phyloP scores from a whole-genome alignment of 2,329 filamentous ascomycete species.

The Fusarium subglutinans region DNA sequence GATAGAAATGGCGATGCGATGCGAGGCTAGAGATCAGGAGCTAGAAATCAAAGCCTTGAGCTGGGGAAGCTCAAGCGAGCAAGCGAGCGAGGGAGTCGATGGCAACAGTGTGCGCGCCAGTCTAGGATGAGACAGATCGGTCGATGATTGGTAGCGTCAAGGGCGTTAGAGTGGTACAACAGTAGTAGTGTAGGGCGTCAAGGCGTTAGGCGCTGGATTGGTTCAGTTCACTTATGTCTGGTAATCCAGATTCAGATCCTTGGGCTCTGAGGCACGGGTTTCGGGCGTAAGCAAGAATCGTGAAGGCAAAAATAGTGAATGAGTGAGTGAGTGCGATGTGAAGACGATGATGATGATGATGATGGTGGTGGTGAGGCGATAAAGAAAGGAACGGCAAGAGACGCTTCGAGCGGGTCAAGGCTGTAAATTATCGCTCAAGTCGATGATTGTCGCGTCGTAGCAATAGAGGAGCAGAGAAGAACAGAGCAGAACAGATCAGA shows the following conservation, averaged over 20 bases:
- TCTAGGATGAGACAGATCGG: conserved; percentile 37
- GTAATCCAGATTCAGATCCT: conserved; percentile 12
- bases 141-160: conserved; percentile 45
- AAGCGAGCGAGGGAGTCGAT: conserved; percentile 32
- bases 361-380: not conserved
- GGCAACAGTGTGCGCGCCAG: conserved; percentile 35
- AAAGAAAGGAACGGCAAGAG: conserved; percentile 2
- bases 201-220: conserved; percentile 36
- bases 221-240: conserved; percentile 1
- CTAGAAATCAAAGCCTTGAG: conserved; percentile 28
- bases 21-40: conserved; percentile 30
- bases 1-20: conserved; percentile 14
- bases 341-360: not conserved
- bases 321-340: not conserved
- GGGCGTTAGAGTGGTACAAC: conserved; percentile 28
- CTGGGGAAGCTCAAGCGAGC: conserved; percentile 28
- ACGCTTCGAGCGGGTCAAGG: conserved; percentile 7
- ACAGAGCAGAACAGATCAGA: conserved; percentile 9
- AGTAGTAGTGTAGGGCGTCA: conserved; percentile 30
- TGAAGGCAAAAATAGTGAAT: conserved; percentile 5
- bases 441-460: conserved; percentile 20
- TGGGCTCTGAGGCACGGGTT: conserved; percentile 27
- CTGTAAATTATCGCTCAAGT: conserved; percentile 26
- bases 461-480: conserved; percentile 24
- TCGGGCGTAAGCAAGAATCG: conserved; percentile 18